phyloP scores from a whole-genome alignment of 164 flowering plant genomes.

The Echeveria elegans region DNA sequence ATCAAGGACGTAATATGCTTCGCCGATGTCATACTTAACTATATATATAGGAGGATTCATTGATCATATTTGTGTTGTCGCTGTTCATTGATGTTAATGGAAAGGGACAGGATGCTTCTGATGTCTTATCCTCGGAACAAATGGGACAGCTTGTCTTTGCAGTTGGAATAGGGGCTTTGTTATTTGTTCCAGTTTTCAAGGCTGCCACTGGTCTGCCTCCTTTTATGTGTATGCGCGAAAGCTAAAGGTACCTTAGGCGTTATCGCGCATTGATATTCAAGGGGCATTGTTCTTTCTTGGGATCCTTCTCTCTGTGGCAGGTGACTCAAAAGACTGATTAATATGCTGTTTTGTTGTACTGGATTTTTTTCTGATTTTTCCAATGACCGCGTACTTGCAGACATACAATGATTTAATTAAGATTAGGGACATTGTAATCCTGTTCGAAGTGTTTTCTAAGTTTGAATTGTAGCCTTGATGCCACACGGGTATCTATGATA shows the following conservation, averaged over 20 bases:
- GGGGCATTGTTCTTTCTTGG: constrained; percentile 96
- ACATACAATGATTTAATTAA: not conserved
- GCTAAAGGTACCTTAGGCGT: constrained; percentile 91
- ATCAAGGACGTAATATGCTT: not conserved
- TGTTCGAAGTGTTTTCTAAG: not conserved
- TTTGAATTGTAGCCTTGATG: not conserved
- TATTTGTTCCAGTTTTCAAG: constrained; percentile 96
- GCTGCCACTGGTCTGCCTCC: constrained; percentile 94
- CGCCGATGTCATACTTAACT: not conserved
- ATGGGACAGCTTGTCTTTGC: constrained; percentile 91
- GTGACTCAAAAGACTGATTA: constrained; percentile 21
- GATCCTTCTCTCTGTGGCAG: constrained; percentile 91
- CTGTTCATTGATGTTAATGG: constrained; percentile 84
- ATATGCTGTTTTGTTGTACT: not conserved
- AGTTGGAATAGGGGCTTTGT: constrained; percentile 82
- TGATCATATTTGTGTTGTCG: constrained; percentile 11
- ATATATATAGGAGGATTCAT: not conserved
- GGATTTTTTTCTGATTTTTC: not conserved
- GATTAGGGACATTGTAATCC: not conserved
- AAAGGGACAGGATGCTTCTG: constrained; percentile 49
- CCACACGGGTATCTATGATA: not conserved
- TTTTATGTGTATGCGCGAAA: constrained; percentile 82
- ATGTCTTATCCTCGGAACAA: constrained; percentile 82
- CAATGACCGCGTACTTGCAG: not conserved
- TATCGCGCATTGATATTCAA: constrained; percentile 94